Conservation (phyloP, 495 filamentous ascomycete genomes). For the Rostrohypoxylon terebratum region DNA sequence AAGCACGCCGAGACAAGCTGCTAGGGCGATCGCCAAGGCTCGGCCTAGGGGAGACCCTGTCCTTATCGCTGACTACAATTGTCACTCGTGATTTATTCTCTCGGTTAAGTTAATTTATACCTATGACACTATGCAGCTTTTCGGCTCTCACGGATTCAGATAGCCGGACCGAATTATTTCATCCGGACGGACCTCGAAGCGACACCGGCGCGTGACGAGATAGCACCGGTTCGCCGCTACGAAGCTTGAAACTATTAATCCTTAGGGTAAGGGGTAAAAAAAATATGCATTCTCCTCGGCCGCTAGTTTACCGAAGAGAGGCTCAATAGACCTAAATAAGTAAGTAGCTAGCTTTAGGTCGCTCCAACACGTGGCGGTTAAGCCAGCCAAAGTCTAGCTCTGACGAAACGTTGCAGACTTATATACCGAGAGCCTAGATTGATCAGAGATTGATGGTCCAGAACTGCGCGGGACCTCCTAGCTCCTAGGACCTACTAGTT, state of each 20-base stretch:
- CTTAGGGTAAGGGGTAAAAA: constrained; percentile 13
- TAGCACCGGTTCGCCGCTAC: constrained; percentile 17
- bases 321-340: constrained; percentile 22
- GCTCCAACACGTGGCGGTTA: constrained; percentile 41
- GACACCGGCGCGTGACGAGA: constrained; percentile 28
- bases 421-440: constrained; percentile 35
- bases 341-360: constrained; percentile 30
- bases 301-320: constrained; percentile 27
- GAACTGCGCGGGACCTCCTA: constrained; percentile 27
- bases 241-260: constrained; percentile 4
- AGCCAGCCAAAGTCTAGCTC: constrained; percentile 23
- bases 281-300: constrained; percentile 22
- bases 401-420: constrained; percentile 44
- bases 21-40: constrained; percentile 39
- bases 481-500: constrained; percentile 32
- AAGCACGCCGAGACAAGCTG: constrained; percentile 30
- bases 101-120: background rate
- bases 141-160: constrained; percentile 17
- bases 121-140: constrained; percentile 24
- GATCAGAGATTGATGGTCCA: constrained; percentile 30
- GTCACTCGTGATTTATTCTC: background rate
- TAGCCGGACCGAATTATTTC: constrained; percentile 38
- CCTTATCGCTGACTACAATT: background rate
- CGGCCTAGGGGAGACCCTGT: constrained; percentile 18
- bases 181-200: constrained; percentile 24